A percentile compares a stretch with the other conserved stretches of the same genome.
Evolutionary conservation across 805 yeast genomes (phyloP).

Genomic region (Nakazawaea sp.): DNA sequence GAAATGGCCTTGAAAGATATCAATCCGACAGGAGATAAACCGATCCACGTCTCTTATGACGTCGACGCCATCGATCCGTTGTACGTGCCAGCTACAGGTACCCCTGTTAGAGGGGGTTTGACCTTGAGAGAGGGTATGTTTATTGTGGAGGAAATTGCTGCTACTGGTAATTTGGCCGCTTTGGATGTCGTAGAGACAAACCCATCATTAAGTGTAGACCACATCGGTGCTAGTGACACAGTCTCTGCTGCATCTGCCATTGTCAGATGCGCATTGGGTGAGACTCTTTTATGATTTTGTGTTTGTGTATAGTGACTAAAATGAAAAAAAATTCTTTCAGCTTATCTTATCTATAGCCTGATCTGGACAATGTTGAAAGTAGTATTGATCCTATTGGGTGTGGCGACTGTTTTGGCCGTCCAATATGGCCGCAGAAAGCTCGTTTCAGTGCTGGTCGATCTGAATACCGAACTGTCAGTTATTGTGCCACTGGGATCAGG

Average conservation of each 20-base stretch:
- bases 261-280: conserved; percentile 92
- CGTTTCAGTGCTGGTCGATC: too few relatives aligned
- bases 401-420: too few relatives aligned
- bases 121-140: conserved; percentile 92
- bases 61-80: conserved; percentile 96
- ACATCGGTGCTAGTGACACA: conserved; percentile 72
- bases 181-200: conserved; percentile 92
- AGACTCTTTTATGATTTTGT: conserved; percentile 66
- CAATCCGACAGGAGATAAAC: conserved; percentile 62
- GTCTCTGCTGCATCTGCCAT: conserved; percentile 86
- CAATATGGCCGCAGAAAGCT: too few relatives aligned
- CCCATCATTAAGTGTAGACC: conserved; percentile 79
- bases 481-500: too few relatives aligned
- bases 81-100: conserved; percentile 95
- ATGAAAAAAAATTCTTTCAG: too few relatives aligned
- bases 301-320: too few relatives aligned
- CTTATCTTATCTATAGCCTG: too few relatives aligned
- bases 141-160: conserved; percentile 87
- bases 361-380: too few relatives aligned
- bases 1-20: conserved; percentile 82
- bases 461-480: too few relatives aligned
- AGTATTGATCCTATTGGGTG: too few relatives aligned
- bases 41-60: conserved; percentile 88
- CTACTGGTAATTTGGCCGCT: conserved; percentile 80
- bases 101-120: conserved; percentile 95